Evolutionary conservation across 208 protist species (phyloP), one percentile per base, ranked within the genome.

Genomic region (Borovskyia barvae): DNA sequence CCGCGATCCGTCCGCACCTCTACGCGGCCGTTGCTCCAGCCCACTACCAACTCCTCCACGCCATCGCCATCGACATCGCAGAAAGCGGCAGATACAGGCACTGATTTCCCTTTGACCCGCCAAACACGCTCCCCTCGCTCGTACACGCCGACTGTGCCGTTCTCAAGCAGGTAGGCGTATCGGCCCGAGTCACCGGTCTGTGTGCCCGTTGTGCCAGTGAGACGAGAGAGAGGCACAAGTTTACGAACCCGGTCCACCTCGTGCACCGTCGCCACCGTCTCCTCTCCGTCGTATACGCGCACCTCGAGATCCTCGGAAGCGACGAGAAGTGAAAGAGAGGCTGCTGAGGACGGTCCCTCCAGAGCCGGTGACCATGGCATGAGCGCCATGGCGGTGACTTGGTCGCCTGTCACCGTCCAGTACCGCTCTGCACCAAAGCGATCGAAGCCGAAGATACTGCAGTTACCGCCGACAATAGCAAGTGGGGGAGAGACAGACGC

Each of bases 321-420:
- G 6, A 92, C 92, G 2, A 98, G 66, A 20, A 98, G 66, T 45
- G 91, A 47, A 41, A 46, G 55, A 19, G 55, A 50, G 20, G 37
- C 40, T n/a, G n/a, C n/a, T n/a, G n/a, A n/a, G 24, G 36, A 35
- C 24, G 1, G 6, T 29, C 51, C 22, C 25, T 6, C 50, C 12
- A 25, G 7, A 9, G 22, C 24, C 19, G 22, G 28, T 15, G 30
- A 39, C 82, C 85, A 90, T 35, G 93, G 88, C 58, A 95, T 47
- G 46, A 97, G 64, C 48, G 68, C 71, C 59, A 98, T 70, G 29
- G 87, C 57, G 1, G 77, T 87, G 9, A 98, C 95, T 56, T 95
- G 90, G 32, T 97, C 97, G 2, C 97, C 94, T 3, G 95, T 97
- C 25, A 98, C 93, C 6, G 93, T 97, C 92, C 92, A 98, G 42